These are phyloP conservation scores for Arthroderma sp. DNA, from an alignment of 2,329 filamentous ascomycete species.

Conservation along the genomic window DNA sequence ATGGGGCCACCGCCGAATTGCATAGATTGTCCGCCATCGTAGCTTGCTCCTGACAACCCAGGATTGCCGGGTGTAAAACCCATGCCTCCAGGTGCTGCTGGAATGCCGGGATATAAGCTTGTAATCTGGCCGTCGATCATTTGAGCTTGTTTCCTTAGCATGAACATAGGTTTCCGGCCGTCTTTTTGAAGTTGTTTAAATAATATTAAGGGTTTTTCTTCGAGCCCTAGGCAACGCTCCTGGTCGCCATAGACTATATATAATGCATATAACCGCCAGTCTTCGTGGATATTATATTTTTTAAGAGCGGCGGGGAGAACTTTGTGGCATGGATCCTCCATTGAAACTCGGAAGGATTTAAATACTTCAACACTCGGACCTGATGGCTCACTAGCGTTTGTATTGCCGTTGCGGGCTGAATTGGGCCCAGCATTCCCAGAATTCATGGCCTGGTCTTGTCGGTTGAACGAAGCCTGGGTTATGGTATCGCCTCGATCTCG, in stretches of 20 bases:
- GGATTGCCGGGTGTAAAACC: neutral
- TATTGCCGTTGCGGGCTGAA: too few species aligned
- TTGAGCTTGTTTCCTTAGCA: constrained; percentile 62
- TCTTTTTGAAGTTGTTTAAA: constrained; percentile 97
- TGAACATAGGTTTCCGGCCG: constrained; percentile 98
- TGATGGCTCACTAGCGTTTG: constrained; percentile 8
- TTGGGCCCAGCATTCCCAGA: too few species aligned
- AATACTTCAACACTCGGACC: constrained; percentile 71
- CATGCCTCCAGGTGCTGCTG: constrained; percentile 6
- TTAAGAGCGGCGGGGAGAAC: constrained; percentile 89
- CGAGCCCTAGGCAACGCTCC: constrained; percentile 78
- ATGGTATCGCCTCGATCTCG: constrained; percentile 18
- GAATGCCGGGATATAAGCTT: constrained; percentile 13
- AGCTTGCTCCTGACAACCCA: neutral
- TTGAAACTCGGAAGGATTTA: constrained; percentile 95
- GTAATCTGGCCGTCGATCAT: constrained; percentile 33
- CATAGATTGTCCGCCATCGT: neutral
- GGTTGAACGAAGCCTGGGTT: constrained; percentile 17
- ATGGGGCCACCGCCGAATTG: neutral
- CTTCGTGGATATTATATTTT: constrained; percentile 96
- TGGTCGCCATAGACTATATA: constrained; percentile 99
- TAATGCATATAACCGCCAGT: constrained; percentile 92
- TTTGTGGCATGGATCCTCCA: constrained; percentile 96
- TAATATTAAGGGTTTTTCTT: constrained; percentile 86
- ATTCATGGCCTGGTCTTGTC: constrained; percentile 18